Evolutionary conservation across 768 basidiomycete species (phyloP).

Genomic region (Coprinellus micaceus): DNA sequence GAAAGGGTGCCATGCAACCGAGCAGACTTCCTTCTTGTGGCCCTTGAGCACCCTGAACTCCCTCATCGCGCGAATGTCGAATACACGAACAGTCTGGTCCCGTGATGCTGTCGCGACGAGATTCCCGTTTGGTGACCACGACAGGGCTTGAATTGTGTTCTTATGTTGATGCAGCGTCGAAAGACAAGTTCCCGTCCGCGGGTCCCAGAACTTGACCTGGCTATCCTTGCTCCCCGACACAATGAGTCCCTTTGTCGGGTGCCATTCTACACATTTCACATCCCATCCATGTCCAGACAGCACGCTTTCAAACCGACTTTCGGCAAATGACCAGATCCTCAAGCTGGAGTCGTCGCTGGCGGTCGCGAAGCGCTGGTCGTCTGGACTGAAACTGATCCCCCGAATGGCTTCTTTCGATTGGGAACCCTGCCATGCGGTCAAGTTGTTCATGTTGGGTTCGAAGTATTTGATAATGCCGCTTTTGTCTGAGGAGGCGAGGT

Average conservation of each 20-base stretch:
- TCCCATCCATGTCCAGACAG: conserved; percentile 98
- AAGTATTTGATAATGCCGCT: conserved; percentile 97
- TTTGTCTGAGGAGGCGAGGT: conserved; percentile 90
- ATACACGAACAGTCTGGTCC: conserved; percentile 92
- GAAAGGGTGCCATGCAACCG: conserved; percentile 93
- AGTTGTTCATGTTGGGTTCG: conserved; percentile 98
- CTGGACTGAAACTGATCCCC: conserved; percentile 86
- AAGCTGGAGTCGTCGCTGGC: conserved; percentile 95
- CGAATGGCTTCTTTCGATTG: conserved; percentile 76
- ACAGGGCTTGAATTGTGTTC: conserved; percentile 89
- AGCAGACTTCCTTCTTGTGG: conserved; percentile 98
- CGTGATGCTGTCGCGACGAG: conserved; percentile 91
- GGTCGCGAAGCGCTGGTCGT: conserved; percentile 89
- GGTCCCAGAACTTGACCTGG: conserved; percentile 99
- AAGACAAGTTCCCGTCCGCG: conserved; percentile 84
- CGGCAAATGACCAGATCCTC: conserved; percentile 93
- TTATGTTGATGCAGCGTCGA: conserved; percentile 97
- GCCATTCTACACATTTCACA: conserved; percentile 98
- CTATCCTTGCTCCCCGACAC: conserved; percentile 98
- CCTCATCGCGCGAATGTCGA: conserved; percentile 98
- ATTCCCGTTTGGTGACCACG: conserved; percentile 95
- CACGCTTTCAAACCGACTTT: conserved; percentile 82
- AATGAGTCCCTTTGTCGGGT: conserved; percentile 92
- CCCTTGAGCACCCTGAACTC: conserved; percentile 89
- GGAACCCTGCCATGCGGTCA: conserved; percentile 91